Base-by-base conservation (phyloP, 2,329 filamentous ascomycete genomes). In the Metarhizium anisopliae region DNA sequence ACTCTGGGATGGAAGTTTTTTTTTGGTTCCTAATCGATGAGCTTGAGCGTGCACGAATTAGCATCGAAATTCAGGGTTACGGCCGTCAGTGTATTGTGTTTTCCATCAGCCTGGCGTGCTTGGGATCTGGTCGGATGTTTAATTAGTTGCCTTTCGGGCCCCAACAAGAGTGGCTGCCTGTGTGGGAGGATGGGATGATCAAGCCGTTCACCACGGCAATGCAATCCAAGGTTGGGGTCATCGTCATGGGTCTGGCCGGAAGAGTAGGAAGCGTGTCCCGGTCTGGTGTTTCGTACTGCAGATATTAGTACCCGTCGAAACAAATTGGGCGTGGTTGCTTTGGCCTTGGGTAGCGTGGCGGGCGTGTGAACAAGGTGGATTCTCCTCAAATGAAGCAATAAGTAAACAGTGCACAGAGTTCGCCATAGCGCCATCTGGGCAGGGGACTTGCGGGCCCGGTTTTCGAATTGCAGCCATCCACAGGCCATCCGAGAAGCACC, bases 361-460 rank as follows among this genome's bases (percentile, higher is more conserved):
- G 45, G 7, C 54, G 47, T 45, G 42, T 45, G 40, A 43, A 14
- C 14, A 42, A 42, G 35, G 54, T 56, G 50, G 54, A 25, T 55
- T 55, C 35, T 55, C 20, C 18, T 52, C 32, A 47, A 50, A 56
- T 53, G 55, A 53, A 53, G 55, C 51, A 51, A 54, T 53, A 38
- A 40, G 51, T 38, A 47, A 54, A 53, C 35, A 53, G 40, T 38
- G 29, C 55, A 56, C 55, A 53, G 47, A 20, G 42, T 25, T 18
- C 20, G 2, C 42, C 42, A 45, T 6, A 47, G 42, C 51, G 50
- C 43, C 54, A 29, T 56, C 20, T 52, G 50, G 54, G 50, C 50
- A 52, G 52, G 32, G 49, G 54, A 45, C 30, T 49, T 50, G 47
- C 20, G 53, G 47, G 25, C 32, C 53, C 20, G 14, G 11, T 25